These are phyloP conservation scores for Phytophthora constricta DNA, from an alignment of 352 stramenopile genomes.

Conservation along the genomic window DNA sequence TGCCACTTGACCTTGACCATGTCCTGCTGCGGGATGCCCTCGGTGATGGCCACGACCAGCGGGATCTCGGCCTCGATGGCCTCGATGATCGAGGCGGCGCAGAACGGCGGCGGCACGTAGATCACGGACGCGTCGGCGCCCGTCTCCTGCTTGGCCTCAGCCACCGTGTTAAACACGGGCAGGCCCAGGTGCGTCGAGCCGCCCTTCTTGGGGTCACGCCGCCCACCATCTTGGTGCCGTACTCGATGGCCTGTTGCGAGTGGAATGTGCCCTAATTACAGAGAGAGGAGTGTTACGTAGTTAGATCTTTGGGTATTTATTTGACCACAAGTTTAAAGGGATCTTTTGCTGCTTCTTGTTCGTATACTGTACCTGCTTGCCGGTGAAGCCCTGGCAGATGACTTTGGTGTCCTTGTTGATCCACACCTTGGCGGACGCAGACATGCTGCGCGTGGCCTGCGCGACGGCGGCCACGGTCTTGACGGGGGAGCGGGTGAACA, in stretches of 20 bases:
- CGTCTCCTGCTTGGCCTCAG: slow-evolving; percentile 87
- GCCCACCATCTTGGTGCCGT: slow-evolving; percentile 99
- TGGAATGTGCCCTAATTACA: slow-evolving; percentile 99
- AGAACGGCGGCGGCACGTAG: slow-evolving; percentile 99
- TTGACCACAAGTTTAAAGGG: slow-evolving; percentile 15
- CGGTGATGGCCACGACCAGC: slow-evolving; percentile 98
- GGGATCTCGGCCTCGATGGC: slow-evolving; percentile 97
- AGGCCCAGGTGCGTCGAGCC: slow-evolving; percentile 97
- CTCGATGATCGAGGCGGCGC: slow-evolving; percentile 98
- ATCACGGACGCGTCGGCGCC: slow-evolving; percentile 97
- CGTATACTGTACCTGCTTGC: slow-evolving; percentile 99
- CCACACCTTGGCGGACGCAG: slow-evolving; percentile 98
- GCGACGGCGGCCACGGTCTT: slow-evolving; percentile 43
- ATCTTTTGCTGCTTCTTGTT: too few relatives aligned
- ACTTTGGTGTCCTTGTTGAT: slow-evolving; percentile 99
- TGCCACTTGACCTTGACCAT: slow-evolving; percentile 99
- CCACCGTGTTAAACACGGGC: slow-evolving; percentile 99
- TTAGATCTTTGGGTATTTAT: too few relatives aligned
- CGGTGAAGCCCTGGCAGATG: slow-evolving; percentile 99
- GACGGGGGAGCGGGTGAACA: slow-evolving; percentile 67
- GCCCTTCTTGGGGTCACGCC: slow-evolving; percentile 99
- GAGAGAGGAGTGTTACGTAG: too few relatives aligned
- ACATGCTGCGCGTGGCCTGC: slow-evolving; percentile 81
- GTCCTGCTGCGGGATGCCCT: slow-evolving; percentile 99
- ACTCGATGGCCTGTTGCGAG: slow-evolving; percentile 98